Evolutionary conservation across 768 basidiomycete species (phyloP), one percentile per base, ranked within the genome.

Genomic region (Lactarius deliciosus): DNA sequence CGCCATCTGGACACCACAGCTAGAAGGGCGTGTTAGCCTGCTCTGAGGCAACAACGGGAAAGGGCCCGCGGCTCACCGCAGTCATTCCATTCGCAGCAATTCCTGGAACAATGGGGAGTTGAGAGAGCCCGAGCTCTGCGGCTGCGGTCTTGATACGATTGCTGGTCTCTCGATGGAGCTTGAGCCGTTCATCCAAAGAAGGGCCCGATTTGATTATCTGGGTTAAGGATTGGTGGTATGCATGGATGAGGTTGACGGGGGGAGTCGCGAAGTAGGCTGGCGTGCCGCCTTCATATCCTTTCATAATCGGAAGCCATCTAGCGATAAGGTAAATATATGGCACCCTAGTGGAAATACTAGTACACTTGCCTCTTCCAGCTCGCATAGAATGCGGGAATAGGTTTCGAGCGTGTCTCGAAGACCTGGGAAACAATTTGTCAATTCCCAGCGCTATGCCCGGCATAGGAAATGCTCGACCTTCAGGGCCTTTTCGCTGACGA

Each of bases 241-340:
- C 92, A 76, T 94, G 92, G 73, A 98, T 86, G 71, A 99, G 86
- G 79, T 97, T 96, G 66, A 96, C 92, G 9, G 94, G 95, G 2
- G 94, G 92, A 0, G 95, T 98, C 9, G 96, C 96, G 76, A 98
- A 98, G 81, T 98, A 98, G 22, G 89, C 88, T 0, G 93, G 82
- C 13, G 78, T 78, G 66, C 92, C 92, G 65, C 79, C 77, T 79
- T 98, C 95, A 76, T 98, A 99, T 3, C 90, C 87, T 72, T 88
- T 85, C 96, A 98, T 98, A 75, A 97, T 87, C 1, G 94, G 94
- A 55, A 96, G 80, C 92, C 92, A 94, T 72, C 90, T 91, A 63
- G 36, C 15, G 18, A 30, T 25, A 66, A 36, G 32, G 50, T 68
- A 41, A 61, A 22, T 54, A 50, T 54, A 50, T 13, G 9, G 28